Conservation (phyloP, 1,284 basidiomycete genomes). For the Trametes hirsuta region DNA sequence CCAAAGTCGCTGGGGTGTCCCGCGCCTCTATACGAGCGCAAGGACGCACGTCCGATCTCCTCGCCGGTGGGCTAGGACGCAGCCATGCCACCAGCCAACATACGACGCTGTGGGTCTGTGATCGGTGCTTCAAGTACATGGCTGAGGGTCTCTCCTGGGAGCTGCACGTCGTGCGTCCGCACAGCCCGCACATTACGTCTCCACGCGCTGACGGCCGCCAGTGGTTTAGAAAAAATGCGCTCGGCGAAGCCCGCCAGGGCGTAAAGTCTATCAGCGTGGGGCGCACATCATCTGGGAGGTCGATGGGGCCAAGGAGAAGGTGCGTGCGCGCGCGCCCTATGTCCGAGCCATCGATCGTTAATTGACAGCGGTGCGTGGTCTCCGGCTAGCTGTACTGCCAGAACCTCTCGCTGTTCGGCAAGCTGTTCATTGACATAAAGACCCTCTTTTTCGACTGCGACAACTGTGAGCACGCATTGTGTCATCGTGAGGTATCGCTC, state of each 20-base stretch:
- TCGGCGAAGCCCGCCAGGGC: slow-evolving; percentile 81
- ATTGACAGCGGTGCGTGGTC: slow-evolving; percentile 1
- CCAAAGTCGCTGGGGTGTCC: slow-evolving; percentile 48
- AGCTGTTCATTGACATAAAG: slow-evolving; percentile 99
- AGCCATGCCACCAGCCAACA: slow-evolving; percentile 52
- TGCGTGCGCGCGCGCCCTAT: slow-evolving; percentile 35
- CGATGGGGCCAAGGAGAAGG: slow-evolving; percentile 87
- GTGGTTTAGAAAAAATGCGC: slow-evolving; percentile 68
- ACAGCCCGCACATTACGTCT: slow-evolving; percentile 7
- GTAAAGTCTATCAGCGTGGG: slow-evolving; percentile 89
- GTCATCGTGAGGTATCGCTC: slow-evolving; percentile 2
- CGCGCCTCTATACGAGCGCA: slow-evolving; percentile 57
- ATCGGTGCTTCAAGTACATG: slow-evolving; percentile 98
- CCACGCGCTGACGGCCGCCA: slow-evolving; percentile 19
- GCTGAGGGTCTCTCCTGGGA: slow-evolving; percentile 73
- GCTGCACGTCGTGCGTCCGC: slow-evolving; percentile 65
- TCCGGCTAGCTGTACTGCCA: slow-evolving; percentile 86
- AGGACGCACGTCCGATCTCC: slow-evolving; percentile 71
- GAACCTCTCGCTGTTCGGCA: slow-evolving; percentile 94
- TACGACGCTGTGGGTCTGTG: slow-evolving; percentile 79
- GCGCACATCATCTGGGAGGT: slow-evolving; percentile 96
- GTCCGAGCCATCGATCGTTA: slow-evolving; percentile 1
- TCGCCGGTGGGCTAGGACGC: slow-evolving; percentile 63
- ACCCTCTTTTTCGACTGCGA: slow-evolving; percentile 94
- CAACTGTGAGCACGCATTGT: slow-evolving; percentile 58